These are phyloP conservation scores for Penicillium hordei DNA, from an alignment of 2,329 filamentous ascomycete species.

Conservation along the genomic window DNA sequence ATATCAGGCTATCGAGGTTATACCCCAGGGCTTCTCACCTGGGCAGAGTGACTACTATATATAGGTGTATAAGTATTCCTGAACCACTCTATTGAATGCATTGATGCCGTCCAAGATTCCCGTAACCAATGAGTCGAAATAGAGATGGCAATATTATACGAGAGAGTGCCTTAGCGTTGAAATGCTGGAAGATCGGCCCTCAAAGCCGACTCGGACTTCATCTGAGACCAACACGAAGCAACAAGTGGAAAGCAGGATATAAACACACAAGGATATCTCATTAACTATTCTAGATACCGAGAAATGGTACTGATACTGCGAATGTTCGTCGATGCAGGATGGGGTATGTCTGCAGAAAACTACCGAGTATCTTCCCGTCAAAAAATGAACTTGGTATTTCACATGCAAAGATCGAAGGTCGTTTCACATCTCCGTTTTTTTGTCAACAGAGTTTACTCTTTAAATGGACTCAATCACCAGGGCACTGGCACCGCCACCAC, in stretches of 20 bases:
- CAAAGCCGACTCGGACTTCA: neutral
- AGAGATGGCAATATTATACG: neutral
- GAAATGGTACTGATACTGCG: constrained; percentile 1
- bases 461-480: constrained; percentile 74
- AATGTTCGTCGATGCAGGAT: neutral
- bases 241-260: neutral
- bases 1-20: neutral
- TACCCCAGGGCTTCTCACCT: neutral
- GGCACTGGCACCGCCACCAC: constrained; percentile 91
- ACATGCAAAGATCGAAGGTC: constrained; percentile 18
- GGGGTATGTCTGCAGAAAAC: constrained; percentile 2
- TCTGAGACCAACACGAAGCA: neutral
- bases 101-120: neutral
- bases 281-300: constrained; percentile 8
- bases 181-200: neutral
- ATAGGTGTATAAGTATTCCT: neutral
- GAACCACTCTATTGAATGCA: neutral
- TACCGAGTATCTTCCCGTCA: constrained; percentile 1
- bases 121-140: neutral
- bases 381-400: constrained; percentile 8
- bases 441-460: constrained; percentile 20
- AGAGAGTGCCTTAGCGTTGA: neutral
- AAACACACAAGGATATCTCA: constrained; percentile 9
- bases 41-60: neutral
- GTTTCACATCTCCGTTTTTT: constrained; percentile 24